phyloP scores from a whole-genome alignment of 2,329 filamentous ascomycete genomes.

The Verticillium tricorpus region DNA sequence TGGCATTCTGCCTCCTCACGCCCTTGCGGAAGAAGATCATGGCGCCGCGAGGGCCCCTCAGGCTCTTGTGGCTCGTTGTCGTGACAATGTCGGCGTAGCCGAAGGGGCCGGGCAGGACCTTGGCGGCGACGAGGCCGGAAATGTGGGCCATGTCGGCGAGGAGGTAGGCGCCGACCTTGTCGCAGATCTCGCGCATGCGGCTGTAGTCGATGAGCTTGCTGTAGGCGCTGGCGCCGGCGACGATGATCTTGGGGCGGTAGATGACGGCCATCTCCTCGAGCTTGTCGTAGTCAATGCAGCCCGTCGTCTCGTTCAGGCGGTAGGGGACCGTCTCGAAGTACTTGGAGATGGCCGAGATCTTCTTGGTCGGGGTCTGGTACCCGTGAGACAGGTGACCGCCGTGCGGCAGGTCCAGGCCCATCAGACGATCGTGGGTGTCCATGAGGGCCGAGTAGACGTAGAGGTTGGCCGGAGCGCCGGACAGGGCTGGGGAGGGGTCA shows the following conservation, averaged over 20 bases:
- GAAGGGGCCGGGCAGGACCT: slow-evolving; percentile 88
- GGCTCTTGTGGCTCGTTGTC: slow-evolving; percentile 95
- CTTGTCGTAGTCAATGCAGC: slow-evolving; percentile 90
- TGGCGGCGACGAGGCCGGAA: slow-evolving; percentile 87
- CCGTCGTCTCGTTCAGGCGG: slow-evolving; percentile 82
- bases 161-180: slow-evolving; percentile 89
- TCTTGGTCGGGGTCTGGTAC: slow-evolving; percentile 90
- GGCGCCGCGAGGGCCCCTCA: slow-evolving; percentile 89
- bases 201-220: slow-evolving; percentile 94
- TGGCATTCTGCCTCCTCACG: slow-evolving; percentile 74
- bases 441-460: slow-evolving; percentile 96
- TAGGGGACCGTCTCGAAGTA: slow-evolving; percentile 99
- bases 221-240: slow-evolving; percentile 93
- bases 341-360: slow-evolving; percentile 97
- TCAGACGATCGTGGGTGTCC: slow-evolving; percentile 88
- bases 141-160: slow-evolving; percentile 97
- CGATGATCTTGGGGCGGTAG: slow-evolving; percentile 93
- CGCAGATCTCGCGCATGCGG: slow-evolving; percentile 83
- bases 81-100: slow-evolving; percentile 89
- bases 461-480: slow-evolving; percentile 68
- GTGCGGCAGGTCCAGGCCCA: slow-evolving; percentile 95
- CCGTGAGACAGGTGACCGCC: slow-evolving; percentile 95
- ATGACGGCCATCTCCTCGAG: slow-evolving; percentile 82
- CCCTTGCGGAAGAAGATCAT: slow-evolving; percentile 99
- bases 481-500: slow-evolving; percentile 56